Evolutionary conservation across 2,329 filamentous ascomycete genomes (phyloP), one percentile per base, ranked within the genome.

Genomic region (Arthrocladium fulminans): DNA sequence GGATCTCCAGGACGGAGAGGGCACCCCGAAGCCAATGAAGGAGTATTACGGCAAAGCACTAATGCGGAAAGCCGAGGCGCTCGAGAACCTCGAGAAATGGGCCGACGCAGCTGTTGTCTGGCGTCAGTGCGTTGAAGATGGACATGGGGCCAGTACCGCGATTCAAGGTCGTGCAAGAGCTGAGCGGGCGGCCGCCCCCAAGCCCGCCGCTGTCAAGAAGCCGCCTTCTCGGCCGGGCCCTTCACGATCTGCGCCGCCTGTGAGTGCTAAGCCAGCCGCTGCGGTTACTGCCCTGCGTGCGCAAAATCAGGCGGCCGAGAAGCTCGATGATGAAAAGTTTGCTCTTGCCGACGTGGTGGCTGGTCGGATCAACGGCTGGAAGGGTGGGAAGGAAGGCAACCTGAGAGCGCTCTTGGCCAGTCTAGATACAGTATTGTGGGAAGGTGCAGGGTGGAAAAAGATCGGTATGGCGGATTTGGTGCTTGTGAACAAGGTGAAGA

Each of bases 71-170:
- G 92, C 92, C 1, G 92, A 98, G 67, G 92, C 88, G 1, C 74
- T 97, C 6, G 92, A 98, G 65, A 85, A 95, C 62, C 84, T 98
- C 74, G 92, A 98, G 69, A 87, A 84, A 63, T 98, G 90, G 90
- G 68, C 71, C 2, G 90, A 97, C 44, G 92, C 92, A 1, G 81
- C 80, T 0, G 70, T 73, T 1, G 81, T 86, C 0, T 98, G 92
- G 92, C 81, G 83, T 59, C 71, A 78, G 47, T 89, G 87, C 27
- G 85, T 97, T 1, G 85, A 94, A 66, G 80, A 79, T 22, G 88
- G 89, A 3, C 80, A 94, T 13, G 90, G 92, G n/a, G 90, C 88
- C 6, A 73, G 84, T 6, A 84, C 84, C 7, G 88, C 88, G 45
- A 84, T 88, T 34, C 84, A 89, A 57, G 92, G 90, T 1, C 81